phyloP scores from a whole-genome alignment of 106 monocot species.

The Narthecium ossifragum region DNA sequence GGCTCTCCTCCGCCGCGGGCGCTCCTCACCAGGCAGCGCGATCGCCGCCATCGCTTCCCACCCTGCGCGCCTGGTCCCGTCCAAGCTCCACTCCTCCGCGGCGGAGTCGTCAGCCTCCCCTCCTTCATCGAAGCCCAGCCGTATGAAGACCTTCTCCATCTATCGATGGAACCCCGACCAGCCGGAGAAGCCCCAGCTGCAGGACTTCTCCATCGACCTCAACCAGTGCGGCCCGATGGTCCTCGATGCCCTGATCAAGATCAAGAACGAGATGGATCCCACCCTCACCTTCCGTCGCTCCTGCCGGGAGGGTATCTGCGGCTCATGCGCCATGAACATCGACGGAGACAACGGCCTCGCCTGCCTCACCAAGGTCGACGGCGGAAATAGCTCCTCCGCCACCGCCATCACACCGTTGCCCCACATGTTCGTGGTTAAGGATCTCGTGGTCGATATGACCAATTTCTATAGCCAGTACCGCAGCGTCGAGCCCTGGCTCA shows the following conservation, averaged over 20 bases:
- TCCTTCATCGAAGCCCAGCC: constrained; percentile 1
- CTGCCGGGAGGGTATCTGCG: constrained; percentile 81
- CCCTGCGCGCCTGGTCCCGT: constrained; percentile 22
- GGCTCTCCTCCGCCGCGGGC: background rate
- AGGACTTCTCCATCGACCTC: constrained; percentile 78
- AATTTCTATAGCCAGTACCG: constrained; percentile 94
- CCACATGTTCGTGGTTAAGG: constrained; percentile 95
- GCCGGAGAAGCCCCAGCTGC: constrained; percentile 49
- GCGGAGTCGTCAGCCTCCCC: no score
- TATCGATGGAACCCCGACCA: constrained; percentile 85
- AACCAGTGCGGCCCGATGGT: constrained; percentile 83
- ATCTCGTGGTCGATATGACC: constrained; percentile 96
- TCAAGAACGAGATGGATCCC: constrained; percentile 89
- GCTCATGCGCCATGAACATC: constrained; percentile 93
- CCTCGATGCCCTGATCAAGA: constrained; percentile 91
- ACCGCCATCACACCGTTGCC: constrained; percentile 74
- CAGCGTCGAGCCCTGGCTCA: constrained; percentile 97
- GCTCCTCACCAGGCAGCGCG: background rate
- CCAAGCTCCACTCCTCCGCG: constrained; percentile 35
- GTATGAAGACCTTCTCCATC: constrained; percentile 76
- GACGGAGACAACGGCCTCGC: constrained; percentile 89
- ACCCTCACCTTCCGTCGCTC: constrained; percentile 67
- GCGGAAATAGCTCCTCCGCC: background rate
- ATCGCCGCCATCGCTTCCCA: background rate
- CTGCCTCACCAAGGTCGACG: constrained; percentile 70